Percentiles rank a stretch among this genome's conserved stretches.
phyloP scores from a whole-genome alignment of 202 grass and related monocot species.

The Dendrocalamus latiflorus region DNA sequence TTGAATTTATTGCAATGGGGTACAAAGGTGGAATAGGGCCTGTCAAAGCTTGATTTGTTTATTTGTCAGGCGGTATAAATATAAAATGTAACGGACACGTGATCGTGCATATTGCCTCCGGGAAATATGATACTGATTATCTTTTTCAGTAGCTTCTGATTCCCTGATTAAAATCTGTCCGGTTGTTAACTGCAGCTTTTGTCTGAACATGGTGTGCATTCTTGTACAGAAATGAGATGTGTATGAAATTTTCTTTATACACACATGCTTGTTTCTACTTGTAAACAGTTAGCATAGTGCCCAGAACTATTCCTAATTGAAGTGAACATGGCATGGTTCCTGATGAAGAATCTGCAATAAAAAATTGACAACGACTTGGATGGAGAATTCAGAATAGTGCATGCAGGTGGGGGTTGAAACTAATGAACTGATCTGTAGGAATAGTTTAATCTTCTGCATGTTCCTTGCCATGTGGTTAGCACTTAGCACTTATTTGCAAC shows the following conservation, averaged over 20 bases:
- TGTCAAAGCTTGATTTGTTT: slow-evolving; percentile 43
- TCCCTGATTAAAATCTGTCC: slow-evolving; percentile 2
- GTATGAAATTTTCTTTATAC: background rate
- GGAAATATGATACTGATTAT: slow-evolving; percentile 37
- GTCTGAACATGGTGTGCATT: slow-evolving; percentile 4
- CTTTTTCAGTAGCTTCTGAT: slow-evolving; percentile 34
- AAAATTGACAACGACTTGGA: too few relatives aligned
- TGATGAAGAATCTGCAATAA: too few relatives aligned
- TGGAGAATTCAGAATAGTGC: too few relatives aligned
- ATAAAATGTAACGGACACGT: slow-evolving; percentile 40
- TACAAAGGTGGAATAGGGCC: slow-evolving; percentile 47
- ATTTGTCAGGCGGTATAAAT: slow-evolving; percentile 40
- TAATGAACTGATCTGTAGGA: slow-evolving; percentile 9
- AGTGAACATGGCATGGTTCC: too few relatives aligned
- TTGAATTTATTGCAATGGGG: slow-evolving; percentile 45
- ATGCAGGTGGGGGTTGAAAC: too few relatives aligned
- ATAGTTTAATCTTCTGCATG: slow-evolving; percentile 6
- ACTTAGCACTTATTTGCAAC: background rate
- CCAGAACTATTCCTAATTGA: background rate
- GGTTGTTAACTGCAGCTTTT: background rate
- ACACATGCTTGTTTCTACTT: background rate
- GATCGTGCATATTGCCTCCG: slow-evolving; percentile 31
- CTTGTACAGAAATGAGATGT: background rate
- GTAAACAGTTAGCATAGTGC: background rate
- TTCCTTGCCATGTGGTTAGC: slow-evolving; percentile 22